Evolutionary conservation across 352 stramenopile genomes (phyloP).

Genomic region (Phytophthora agathidicida): DNA sequence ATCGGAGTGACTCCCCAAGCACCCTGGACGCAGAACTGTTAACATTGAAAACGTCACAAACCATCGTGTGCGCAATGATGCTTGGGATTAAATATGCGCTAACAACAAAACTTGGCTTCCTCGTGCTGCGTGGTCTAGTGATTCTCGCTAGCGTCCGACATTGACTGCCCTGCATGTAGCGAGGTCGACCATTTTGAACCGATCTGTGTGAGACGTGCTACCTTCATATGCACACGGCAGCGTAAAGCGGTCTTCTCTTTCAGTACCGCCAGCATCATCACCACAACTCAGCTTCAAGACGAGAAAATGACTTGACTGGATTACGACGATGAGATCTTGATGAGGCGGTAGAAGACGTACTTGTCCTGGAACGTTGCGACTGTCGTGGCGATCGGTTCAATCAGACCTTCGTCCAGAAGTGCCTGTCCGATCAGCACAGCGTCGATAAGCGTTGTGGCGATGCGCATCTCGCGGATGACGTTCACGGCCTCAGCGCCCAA

Average conservation of each 20-base stretch:
- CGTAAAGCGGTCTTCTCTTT: background rate
- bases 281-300: slow-evolving; percentile 1
- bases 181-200: slow-evolving; percentile 10
- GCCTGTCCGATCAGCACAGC: slow-evolving; percentile 82
- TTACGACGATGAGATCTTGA: slow-evolving; percentile 47
- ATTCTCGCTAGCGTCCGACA: slow-evolving; percentile 8
- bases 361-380: slow-evolving; percentile 86
- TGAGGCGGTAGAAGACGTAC: slow-evolving; percentile 87
- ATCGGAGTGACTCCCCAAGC: slow-evolving; percentile 56
- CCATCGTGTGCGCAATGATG: slow-evolving; percentile 26
- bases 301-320: slow-evolving; percentile 14
- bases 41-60: too few species aligned
- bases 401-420: slow-evolving; percentile 79
- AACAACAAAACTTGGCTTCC: slow-evolving; percentile 38
- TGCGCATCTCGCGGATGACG: slow-evolving; percentile 77
- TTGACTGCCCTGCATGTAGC: background rate
- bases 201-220: slow-evolving; percentile 13
- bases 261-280: slow-evolving; percentile 12
- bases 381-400: slow-evolving; percentile 75
- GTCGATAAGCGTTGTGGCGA: slow-evolving; percentile 75
- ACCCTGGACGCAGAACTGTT: slow-evolving; percentile 48
- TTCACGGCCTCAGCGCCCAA: slow-evolving; percentile 85
- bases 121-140: slow-evolving; percentile 6
- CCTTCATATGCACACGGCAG: slow-evolving; percentile 24
- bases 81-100: slow-evolving; percentile 57